phyloP scores from a whole-genome alignment of 495 filamentous ascomycete species.

The Podospora pseudopauciseta region DNA sequence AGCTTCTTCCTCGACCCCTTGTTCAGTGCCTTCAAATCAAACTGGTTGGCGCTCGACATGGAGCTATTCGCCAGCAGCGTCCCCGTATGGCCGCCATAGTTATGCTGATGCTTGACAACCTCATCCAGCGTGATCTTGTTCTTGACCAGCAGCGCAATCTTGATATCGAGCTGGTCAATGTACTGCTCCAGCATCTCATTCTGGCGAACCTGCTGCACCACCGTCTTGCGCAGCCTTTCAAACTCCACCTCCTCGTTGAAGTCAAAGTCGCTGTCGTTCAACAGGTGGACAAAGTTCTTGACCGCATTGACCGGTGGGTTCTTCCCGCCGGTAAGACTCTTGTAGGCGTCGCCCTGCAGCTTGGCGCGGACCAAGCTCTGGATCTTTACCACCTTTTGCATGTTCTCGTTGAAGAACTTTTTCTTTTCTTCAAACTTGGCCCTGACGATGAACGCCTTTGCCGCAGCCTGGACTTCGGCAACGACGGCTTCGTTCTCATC shows the following conservation, averaged over 20 bases:
- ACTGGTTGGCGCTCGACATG: conserved; percentile 85
- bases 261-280: conserved; percentile 98
- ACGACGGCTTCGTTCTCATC: conserved; percentile 76
- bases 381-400: conserved; percentile 98
- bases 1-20: conserved; percentile 92
- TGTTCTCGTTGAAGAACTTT: conserved; percentile 87
- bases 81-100: conserved; percentile 88
- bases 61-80: conserved; percentile 80
- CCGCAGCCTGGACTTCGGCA: conserved; percentile 68
- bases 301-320: conserved; percentile 95
- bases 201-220: conserved; percentile 93
- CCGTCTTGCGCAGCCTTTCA: conserved; percentile 84
- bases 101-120: conserved; percentile 94
- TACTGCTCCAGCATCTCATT: conserved; percentile 97
- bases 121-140: conserved; percentile 99
- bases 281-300: conserved; percentile 94
- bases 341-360: conserved; percentile 96
- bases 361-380: conserved; percentile 93
- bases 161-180: conserved; percentile 96
- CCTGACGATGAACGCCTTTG: conserved; percentile 70
- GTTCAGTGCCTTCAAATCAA: conserved; percentile 95
- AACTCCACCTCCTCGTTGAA: conserved; percentile 99
- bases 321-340: conserved; percentile 91
- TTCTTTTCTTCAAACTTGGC: conserved; percentile 76
- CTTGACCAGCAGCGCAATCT: conserved; percentile 96